Base-by-base conservation (phyloP, 306 rosid species). In the Carpinus viminea region DNA sequence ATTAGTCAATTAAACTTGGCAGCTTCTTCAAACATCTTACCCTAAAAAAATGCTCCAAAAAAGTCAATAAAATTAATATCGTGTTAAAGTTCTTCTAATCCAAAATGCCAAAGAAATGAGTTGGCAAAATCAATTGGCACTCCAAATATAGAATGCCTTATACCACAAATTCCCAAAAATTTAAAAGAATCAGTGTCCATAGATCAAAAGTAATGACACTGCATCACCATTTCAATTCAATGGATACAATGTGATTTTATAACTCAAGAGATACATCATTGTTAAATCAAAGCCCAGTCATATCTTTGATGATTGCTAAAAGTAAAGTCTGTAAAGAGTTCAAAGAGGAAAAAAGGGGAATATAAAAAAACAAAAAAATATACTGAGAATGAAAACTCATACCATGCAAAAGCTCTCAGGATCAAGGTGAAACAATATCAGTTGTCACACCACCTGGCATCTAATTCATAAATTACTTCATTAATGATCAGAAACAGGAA, bases 361-460 rank as follows among this genome's bases (percentile, higher is more conserved):
- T 21, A 76, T 56, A 15, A 59, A 69, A 48, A 15, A 46, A 70
- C 2, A 26, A 54, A 17, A 56, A 45, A 12, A 55, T 53, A 18
- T 26, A 77, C 54, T 12, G 60, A 78, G 77, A 45, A 34, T 12
- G 71, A 38, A 76, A 74, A 77, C 70, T 53, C 80, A 64, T 85
- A 93, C 99, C 99, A n/a, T n/a, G n/a, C n/a, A n/a, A n/a, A n/a
- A n/a, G n/a, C n/a, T n/a, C n/a, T n/a, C n/a, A n/a, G n/a, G n/a
- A n/a, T n/a, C n/a, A n/a, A n/a, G n/a, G n/a, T n/a, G n/a, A n/a
- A n/a, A n/a, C n/a, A n/a, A n/a, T n/a, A n/a, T 95, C 98, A 73
- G 99, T 95, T 15, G 93, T 95, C 70, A 93, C 92, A 72, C 98
- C 99, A n/a, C n/a, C n/a, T n/a, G n/a, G n/a, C n/a, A n/a, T n/a